Conservation (phyloP, 116 monocot genomes). For the Cymodocea nodosa region DNA sequence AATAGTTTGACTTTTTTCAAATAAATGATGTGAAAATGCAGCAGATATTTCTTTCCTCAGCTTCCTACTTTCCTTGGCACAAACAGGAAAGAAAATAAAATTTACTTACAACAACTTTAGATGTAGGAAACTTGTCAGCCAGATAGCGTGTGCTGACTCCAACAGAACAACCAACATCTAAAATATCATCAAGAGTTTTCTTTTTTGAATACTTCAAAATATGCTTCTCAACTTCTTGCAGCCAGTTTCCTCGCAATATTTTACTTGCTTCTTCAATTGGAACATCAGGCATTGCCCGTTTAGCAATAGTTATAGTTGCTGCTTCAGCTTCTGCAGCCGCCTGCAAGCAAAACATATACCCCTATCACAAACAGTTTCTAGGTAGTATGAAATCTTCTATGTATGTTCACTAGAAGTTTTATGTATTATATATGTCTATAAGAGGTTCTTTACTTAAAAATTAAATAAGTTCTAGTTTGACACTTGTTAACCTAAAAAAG, state of each 20-base stretch:
- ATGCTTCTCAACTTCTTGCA: conserved; percentile 52
- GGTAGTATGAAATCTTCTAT: too few relatives aligned
- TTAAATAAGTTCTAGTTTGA: too few relatives aligned
- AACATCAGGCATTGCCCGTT: conserved; percentile 59
- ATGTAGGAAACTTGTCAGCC: conserved; percentile 49
- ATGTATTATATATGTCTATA: too few relatives aligned
- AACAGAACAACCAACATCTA: conserved; percentile 78
- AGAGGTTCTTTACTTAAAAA: too few relatives aligned
- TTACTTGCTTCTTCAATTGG: conserved; percentile 47
- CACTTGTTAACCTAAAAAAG: too few relatives aligned
- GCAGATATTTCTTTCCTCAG: too few relatives aligned
- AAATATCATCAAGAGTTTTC: conserved; percentile 35
- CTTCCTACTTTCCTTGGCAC: too few relatives aligned
- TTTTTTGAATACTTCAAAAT: conserved; percentile 28
- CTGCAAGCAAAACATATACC: conserved; percentile 16
- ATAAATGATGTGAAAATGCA: too few relatives aligned
- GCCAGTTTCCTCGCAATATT: conserved; percentile 58
- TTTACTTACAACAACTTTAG: conserved; percentile 25
- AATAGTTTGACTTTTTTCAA: too few relatives aligned
- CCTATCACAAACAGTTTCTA: too few relatives aligned
- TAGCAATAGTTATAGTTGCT: conserved; percentile 62
- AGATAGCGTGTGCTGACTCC: conserved; percentile 74
- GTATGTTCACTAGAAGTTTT: too few relatives aligned
- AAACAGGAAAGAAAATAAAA: not conserved
- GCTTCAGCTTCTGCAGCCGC: conserved; percentile 89